These are phyloP conservation scores for Aquilaria agallochum DNA, from an alignment of 441 rosid species.

Conservation along the genomic window DNA sequence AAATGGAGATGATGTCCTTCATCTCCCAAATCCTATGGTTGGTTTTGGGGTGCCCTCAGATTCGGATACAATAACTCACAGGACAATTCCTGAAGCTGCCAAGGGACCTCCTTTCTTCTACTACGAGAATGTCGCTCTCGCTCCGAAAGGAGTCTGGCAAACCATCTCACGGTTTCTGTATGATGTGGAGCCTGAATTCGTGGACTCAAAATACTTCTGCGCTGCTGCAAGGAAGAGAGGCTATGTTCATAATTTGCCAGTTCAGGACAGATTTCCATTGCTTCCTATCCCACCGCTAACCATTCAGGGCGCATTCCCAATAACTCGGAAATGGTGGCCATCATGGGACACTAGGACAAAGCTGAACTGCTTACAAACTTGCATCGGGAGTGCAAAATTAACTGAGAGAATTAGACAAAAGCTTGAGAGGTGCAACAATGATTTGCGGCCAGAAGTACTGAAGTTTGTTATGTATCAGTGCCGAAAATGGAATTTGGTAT, in stretches of 20 bases:
- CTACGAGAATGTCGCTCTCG: slow-evolving; percentile 86
- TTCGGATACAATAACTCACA: slow-evolving; percentile 17
- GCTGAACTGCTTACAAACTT: slow-evolving; percentile 71
- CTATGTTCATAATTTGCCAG: slow-evolving; percentile 80
- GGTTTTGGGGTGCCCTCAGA: slow-evolving; percentile 83
- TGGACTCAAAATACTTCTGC: slow-evolving; percentile 75
- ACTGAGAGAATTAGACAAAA: slow-evolving; percentile 66
- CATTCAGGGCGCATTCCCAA: slow-evolving; percentile 69
- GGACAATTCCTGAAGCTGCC: slow-evolving; percentile 55
- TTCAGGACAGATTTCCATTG: slow-evolving; percentile 51
- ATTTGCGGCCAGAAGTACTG: slow-evolving; percentile 18
- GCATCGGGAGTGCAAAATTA: slow-evolving; percentile 55
- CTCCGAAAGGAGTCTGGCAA: slow-evolving; percentile 91
- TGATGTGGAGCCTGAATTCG: slow-evolving; percentile 77
- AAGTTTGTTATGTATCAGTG: slow-evolving; percentile 56
- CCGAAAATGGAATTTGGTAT: slow-evolving; percentile 84
- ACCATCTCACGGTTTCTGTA: slow-evolving; percentile 60
- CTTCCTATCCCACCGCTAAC: slow-evolving; percentile 66
- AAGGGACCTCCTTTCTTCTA: slow-evolving; percentile 80
- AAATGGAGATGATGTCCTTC: slow-evolving; percentile 40
- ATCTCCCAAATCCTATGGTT: slow-evolving; percentile 81
- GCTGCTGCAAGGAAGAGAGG: slow-evolving; percentile 94
- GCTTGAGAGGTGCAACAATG: too few species aligned
- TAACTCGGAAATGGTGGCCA: slow-evolving; percentile 88
- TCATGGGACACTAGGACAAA: slow-evolving; percentile 73